A percentile compares a stretch with the other conserved stretches of the same genome.
Evolutionary conservation across 1,139 yeast species (phyloP).

Genomic region (Debaryomycetaceae sp.): DNA sequence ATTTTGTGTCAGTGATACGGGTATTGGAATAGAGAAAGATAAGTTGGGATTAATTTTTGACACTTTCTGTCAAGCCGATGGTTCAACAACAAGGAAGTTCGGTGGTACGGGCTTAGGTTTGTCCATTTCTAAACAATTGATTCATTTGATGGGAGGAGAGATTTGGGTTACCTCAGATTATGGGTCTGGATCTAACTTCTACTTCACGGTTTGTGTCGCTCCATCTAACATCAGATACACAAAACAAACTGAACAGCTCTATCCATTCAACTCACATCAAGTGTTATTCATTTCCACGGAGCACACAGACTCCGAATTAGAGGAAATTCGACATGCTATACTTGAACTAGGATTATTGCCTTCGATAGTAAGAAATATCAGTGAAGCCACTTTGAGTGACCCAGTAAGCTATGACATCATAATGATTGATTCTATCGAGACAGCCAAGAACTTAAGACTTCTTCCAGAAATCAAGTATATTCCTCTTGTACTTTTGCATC

Average conservation of each 20-base stretch:
- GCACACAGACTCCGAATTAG: conserved; percentile 50
- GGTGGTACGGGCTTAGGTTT: conserved; percentile 91
- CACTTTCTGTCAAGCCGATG: conserved; percentile 90
- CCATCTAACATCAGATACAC: conserved; percentile 66
- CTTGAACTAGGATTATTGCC: conserved; percentile 46
- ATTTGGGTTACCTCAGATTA: conserved; percentile 83
- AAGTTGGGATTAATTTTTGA: conserved; percentile 81
- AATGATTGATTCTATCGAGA: conserved; percentile 74
- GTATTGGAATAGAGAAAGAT: conserved; percentile 83
- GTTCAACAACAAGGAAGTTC: conserved; percentile 84
- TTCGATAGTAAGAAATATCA: conserved; percentile 48
- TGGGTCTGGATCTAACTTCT: conserved; percentile 81
- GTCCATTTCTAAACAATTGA: conserved; percentile 80
- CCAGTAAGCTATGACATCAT: conserved; percentile 73
- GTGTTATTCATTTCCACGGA: conserved; percentile 68
- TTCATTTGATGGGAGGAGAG: conserved; percentile 87
- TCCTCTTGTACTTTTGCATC: conserved; percentile 70
- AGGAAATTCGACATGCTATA: conserved; percentile 41
- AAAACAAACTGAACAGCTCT: conserved; percentile 63
- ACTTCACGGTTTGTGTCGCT: conserved; percentile 72
- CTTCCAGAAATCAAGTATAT: conserved; percentile 70
- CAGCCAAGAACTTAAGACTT: conserved; percentile 64
- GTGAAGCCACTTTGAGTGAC: conserved; percentile 47
- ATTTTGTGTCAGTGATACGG: conserved; percentile 85
- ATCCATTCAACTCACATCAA: conserved; percentile 70